Evolutionary conservation across 208 protist genomes (phyloP), one percentile per base, ranked within the genome.

Genomic region (Phytomonas sp.): DNA sequence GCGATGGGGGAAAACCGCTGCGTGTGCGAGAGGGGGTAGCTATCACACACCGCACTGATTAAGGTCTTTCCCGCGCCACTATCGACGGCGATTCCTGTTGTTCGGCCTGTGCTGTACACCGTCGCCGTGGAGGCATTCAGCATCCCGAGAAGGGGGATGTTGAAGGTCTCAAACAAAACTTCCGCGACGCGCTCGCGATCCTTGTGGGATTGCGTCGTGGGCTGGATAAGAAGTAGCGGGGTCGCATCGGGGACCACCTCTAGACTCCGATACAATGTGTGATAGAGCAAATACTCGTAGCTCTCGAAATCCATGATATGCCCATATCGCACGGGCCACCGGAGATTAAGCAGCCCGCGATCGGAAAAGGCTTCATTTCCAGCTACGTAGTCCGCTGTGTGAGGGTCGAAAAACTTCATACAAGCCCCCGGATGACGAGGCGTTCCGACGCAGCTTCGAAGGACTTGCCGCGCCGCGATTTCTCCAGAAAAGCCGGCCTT

Each of bases 61-160:
- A 99, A 98, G 15, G 98, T 99, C 37, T 99, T 94, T 60, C 98
- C 98, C 66, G 99, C 98, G 60, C 99, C 99, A 69, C 92, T 98
- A 79, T 99, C 98, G 34, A 99, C 77, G 7, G 99, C 98, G 15
- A 99, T 83, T 69, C 99, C 99, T 23, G 97, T 99, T 0, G 94
- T 88, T 15, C 98, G 87, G 60, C 99, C 98, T n/a, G 97, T 92
- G 7, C 98, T 89, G 83, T 99, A 99, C 20, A 99, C 84, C 8
- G 96, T 97, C 15, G 99, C 74, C 1, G 98, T 85, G n/a, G 88
- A 76, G 62, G 93, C 88, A 75, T 97, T 98, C 53, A 94, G 82
- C 33, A 99, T 75, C 66, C 98, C 96, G 17, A 95, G 70, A 9
- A 87, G 85, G 23, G 95, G 85, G 68, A 99, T 95, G 68, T 92